Evolutionary conservation across 2,329 filamentous ascomycete species (phyloP), one percentile per base, ranked within the genome.

Genomic region (Diplodia seriata): DNA sequence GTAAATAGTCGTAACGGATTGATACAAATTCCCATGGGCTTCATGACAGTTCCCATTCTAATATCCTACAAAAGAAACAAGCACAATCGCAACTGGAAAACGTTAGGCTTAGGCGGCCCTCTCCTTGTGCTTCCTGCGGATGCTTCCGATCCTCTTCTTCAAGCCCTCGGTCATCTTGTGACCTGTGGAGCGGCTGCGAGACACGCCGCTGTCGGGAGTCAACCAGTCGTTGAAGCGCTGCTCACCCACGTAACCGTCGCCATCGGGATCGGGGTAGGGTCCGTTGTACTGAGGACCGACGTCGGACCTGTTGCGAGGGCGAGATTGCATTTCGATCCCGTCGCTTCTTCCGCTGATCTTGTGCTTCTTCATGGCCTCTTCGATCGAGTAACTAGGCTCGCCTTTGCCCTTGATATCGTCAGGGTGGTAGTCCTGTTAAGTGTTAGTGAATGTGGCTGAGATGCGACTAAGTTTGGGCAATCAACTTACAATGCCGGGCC

Each of bases 351-450:
- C 69, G 68, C 77, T 72, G 62, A 76, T 76, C 74, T 85, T 86
- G 75, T 87, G 84, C 31, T 86, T 85, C 76, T 91, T 91, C 26
- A 89, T 79, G 1, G 87, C 86, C 70, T 86, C 86, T 73, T 94
- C 92, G 40, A 90, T 84, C 8, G 88, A 87, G 79, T 86, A 95
- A 2, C 86, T 88, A 2, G 91, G 91, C 75, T 94, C 91, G 54
- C 91, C 91, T 79, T 95, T 93, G 74, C 92, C 92, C 78, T 94
- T 94, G 70, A 92, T 84, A 74, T 96, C 92, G 54, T 91, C 87
- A 6, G 90, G 89, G 67, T 87, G 86, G 77, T 96, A 95, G 72
- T 86, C 73, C 79, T 81, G 65, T 7, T 43, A 55, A 26, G 56
- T 11, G 12, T 70, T 36, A 73, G 54, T 0, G 55, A 29, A 23